A percentile compares a stretch with the other conserved stretches of the same genome.
phyloP scores from a whole-genome alignment of 257 asterid genomes.

The Petunia secreta region DNA sequence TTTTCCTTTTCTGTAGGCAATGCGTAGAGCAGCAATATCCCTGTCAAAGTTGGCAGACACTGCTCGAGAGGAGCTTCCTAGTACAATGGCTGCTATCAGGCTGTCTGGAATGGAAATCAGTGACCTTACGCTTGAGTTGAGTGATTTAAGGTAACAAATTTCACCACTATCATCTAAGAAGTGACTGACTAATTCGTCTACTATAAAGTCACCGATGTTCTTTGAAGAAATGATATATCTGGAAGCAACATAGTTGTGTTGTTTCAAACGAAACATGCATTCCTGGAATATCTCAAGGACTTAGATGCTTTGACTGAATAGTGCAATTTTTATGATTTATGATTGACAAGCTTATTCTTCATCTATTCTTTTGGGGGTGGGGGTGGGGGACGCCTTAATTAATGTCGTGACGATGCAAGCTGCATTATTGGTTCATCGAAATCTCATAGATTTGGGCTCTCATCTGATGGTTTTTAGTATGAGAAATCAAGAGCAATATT shows the following conservation, averaged over 20 bases:
- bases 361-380: background rate
- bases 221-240: constrained; percentile 1
- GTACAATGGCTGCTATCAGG: constrained; percentile 92
- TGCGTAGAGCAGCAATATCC: constrained; percentile 83
- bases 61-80: constrained; percentile 86
- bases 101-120: constrained; percentile 89
- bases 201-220: background rate
- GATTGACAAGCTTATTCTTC: constrained; percentile 11
- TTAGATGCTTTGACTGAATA: background rate
- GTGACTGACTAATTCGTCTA: background rate
- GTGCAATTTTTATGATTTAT: background rate
- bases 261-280: background rate
- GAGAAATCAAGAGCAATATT: background rate
- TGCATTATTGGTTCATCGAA: too few relatives aligned
- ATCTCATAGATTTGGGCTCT: background rate
- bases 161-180: background rate
- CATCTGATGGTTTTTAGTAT: background rate
- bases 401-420: background rate
- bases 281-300: background rate
- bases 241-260: background rate
- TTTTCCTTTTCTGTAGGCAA: constrained; percentile 56
- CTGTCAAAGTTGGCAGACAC: constrained; percentile 82
- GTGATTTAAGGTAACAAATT: constrained; percentile 70
- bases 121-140: constrained; percentile 84
- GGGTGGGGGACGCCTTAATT: background rate